Conservation (phyloP, 192 early-diverging fungal genomes). For the Coemansia sp. region DNA sequence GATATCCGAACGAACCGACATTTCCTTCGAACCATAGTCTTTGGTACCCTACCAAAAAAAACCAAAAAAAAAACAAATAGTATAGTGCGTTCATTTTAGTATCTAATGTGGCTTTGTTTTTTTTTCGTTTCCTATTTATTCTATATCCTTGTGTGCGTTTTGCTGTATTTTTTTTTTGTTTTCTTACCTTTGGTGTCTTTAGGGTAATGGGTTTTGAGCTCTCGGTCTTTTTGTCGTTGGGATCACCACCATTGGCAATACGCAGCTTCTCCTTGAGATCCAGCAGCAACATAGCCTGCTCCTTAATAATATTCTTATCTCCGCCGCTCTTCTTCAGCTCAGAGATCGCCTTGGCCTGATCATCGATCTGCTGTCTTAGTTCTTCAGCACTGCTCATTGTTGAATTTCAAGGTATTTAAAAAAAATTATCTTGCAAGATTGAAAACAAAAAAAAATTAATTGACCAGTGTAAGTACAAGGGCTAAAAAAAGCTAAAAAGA, state of each 20-base stretch:
- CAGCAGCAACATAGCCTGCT: constrained; percentile 60
- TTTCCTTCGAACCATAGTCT: constrained; percentile 94
- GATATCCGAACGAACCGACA: constrained; percentile 93
- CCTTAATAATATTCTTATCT: constrained; percentile 57
- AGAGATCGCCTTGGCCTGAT: constrained; percentile 62
- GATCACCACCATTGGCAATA: constrained; percentile 31
- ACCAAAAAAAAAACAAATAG: background rate
- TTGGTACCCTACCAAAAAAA: constrained; percentile 73
- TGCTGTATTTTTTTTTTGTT: background rate
- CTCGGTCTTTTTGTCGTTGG: constrained; percentile 21
- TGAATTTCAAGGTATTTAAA: background rate
- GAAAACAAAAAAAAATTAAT: constrained; percentile 5
- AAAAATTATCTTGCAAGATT: background rate
- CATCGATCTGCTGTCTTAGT: constrained; percentile 56
- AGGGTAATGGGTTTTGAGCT: constrained; percentile 59
- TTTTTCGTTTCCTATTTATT: background rate
- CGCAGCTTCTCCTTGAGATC: constrained; percentile 64
- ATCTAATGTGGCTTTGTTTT: background rate
- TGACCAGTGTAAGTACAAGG: no score
- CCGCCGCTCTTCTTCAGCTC: constrained; percentile 64
- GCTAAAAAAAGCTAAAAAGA: background rate
- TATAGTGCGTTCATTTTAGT: background rate
- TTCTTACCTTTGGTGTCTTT: constrained; percentile 71
- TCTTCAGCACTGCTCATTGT: constrained; percentile 31
- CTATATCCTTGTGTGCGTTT: background rate